Evolutionary conservation across 306 rosid genomes (phyloP).

Genomic region (Delonix regia): DNA sequence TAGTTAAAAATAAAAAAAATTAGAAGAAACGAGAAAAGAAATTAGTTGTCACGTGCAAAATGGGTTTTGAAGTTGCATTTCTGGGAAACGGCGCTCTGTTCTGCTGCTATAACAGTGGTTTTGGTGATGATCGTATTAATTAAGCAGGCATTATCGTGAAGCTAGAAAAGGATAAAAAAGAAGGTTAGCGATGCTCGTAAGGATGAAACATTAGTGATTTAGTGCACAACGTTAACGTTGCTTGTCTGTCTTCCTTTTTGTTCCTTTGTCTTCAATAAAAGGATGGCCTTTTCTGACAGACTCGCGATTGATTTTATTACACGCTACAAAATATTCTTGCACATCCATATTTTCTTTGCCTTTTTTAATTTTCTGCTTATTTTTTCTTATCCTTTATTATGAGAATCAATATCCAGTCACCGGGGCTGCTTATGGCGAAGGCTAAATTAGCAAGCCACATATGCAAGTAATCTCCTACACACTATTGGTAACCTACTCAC

Average conservation of each 20-base stretch:
- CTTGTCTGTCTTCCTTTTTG: not conserved
- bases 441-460: not conserved
- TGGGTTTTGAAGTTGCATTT: too few species aligned
- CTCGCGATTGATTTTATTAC: not conserved
- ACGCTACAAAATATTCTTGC: not conserved
- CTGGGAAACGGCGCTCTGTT: too few species aligned
- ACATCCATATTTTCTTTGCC: not conserved
- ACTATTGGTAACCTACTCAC: not conserved
- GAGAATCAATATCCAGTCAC: not conserved
- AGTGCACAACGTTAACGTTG: not conserved
- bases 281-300: not conserved
- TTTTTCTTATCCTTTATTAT: not conserved
- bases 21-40: not conserved
- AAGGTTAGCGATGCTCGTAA: not conserved
- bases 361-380: not conserved
- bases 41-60: not conserved
- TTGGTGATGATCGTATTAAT: not conserved
- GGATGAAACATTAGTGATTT: not conserved
- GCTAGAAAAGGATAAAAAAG: not conserved
- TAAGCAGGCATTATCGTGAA: constrained; percentile 14
- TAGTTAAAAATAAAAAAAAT: too few species aligned
- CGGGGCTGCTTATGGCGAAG: not conserved
- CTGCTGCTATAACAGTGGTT: not conserved
- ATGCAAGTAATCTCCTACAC: not conserved
- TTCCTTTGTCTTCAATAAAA: not conserved